Evolutionary conservation across 345 rosid species (phyloP).

Genomic region (Triadica sebifera): DNA sequence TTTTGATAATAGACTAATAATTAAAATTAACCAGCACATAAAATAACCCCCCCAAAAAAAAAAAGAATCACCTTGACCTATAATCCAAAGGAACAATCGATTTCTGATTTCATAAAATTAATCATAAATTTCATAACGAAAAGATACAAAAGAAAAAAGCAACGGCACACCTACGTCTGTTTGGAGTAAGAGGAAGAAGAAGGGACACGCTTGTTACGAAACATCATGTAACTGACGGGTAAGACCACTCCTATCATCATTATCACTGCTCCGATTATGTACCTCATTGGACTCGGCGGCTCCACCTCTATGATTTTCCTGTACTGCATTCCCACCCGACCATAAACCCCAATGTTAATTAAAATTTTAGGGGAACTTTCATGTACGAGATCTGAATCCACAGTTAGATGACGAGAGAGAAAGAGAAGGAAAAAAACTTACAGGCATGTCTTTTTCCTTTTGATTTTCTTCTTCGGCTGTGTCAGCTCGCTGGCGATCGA

Average conservation of each 20-base stretch:
- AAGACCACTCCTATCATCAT: conserved; percentile 98
- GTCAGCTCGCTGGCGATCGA: background rate
- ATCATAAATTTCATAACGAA: background rate
- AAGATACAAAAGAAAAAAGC: background rate
- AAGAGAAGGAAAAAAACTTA: conserved; percentile 5
- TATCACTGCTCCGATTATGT: conserved; percentile 81
- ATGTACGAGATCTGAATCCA: conserved; percentile 5
- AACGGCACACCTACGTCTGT: conserved; percentile 87
- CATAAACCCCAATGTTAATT: background rate
- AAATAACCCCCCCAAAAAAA: background rate
- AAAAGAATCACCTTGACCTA: background rate
- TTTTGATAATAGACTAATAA: background rate
- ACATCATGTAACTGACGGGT: conserved; percentile 99
- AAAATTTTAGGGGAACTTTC: background rate
- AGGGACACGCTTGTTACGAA: conserved; percentile 90
- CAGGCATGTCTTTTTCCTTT: conserved; percentile 11
- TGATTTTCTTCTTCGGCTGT: background rate
- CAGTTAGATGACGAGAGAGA: background rate
- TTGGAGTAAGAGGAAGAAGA: conserved; percentile 86
- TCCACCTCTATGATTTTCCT: conserved; percentile 70
- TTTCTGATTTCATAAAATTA: background rate
- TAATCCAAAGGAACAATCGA: background rate
- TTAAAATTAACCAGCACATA: background rate
- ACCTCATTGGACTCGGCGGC: conserved; percentile 90
- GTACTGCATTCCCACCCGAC: conserved; percentile 43